These are phyloP conservation scores for Eutrema japonicum DNA, from an alignment of 345 rosid genomes.

Conservation along the genomic window DNA sequence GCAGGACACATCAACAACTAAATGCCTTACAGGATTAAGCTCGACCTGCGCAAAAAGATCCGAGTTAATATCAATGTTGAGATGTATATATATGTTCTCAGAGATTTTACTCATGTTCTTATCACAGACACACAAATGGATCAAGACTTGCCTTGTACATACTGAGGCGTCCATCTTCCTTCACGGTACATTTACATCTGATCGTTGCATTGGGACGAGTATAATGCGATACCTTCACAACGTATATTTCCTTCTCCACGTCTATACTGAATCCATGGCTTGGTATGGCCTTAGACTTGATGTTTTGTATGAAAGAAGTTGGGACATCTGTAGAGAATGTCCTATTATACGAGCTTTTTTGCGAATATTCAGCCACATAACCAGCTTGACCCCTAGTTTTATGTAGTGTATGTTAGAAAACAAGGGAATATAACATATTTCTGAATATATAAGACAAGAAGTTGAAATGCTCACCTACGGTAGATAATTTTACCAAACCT, in stretches of 20 bases:
- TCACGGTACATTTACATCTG: slow-evolving; percentile 58
- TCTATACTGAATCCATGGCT: slow-evolving; percentile 46
- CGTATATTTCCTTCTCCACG: slow-evolving; percentile 51
- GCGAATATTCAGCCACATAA: slow-evolving; percentile 38
- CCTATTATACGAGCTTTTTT: slow-evolving; percentile 34
- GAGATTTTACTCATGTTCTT: neutral
- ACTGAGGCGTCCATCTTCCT: slow-evolving; percentile 49
- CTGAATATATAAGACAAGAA: neutral
- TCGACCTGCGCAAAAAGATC: slow-evolving; percentile 47
- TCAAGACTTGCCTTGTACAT: slow-evolving; percentile 55
- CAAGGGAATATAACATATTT: neutral
- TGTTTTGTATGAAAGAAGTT: slow-evolving; percentile 44
- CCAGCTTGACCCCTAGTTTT: slow-evolving; percentile 20
- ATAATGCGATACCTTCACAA: slow-evolving; percentile 54
- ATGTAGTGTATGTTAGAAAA: neutral
- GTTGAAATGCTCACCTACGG: slow-evolving; percentile 43
- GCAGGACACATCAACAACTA: slow-evolving; percentile 62
- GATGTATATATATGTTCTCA: neutral
- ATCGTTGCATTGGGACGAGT: slow-evolving; percentile 39
- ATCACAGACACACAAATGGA: neutral
- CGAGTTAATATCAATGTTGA: neutral
- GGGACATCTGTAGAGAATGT: slow-evolving; percentile 49
- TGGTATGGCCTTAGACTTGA: slow-evolving; percentile 45
- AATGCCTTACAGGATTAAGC: slow-evolving; percentile 51
- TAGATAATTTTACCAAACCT: slow-evolving; percentile 62